Conservation (phyloP, 2,329 filamentous ascomycete genomes). For the Coniochaeta hoffmannii region DNA sequence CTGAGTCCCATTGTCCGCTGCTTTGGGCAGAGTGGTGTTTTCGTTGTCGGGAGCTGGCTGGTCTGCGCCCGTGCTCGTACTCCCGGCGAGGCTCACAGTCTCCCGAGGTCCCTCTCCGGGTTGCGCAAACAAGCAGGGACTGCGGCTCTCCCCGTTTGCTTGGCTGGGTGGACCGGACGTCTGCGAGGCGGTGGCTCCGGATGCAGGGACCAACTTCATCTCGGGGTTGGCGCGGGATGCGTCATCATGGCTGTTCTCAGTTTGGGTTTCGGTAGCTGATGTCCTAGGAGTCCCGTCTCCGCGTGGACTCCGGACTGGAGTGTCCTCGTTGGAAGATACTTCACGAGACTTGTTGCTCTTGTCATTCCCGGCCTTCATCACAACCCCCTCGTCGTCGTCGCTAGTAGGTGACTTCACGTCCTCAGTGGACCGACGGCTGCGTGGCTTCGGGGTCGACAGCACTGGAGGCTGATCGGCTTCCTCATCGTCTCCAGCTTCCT, state of each 20-base stretch:
- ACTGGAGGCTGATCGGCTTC: conserved; percentile 13
- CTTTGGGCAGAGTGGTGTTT: not conserved
- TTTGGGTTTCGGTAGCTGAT: not conserved
- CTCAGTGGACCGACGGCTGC: conserved; percentile 9
- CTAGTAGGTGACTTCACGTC: conserved; percentile 17
- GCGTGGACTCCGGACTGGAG: not conserved
- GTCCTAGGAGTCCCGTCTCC: not conserved
- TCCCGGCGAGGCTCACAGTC: not conserved
- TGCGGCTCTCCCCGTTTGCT: not conserved
- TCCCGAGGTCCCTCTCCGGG: not conserved
- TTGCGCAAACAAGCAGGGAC: not conserved
- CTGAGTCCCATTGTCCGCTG: not conserved
- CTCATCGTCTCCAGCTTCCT: conserved; percentile 10
- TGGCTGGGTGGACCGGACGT: not conserved
- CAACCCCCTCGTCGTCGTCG: conserved; percentile 35
- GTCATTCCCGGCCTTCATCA: conserved; percentile 16
- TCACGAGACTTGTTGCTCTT: conserved; percentile 7
- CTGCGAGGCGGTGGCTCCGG: not conserved
- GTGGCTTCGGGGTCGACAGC: conserved; percentile 20
- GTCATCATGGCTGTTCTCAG: not conserved
- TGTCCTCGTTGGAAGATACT: not conserved
- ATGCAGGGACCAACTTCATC: not conserved
- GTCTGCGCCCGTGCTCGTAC: not conserved
- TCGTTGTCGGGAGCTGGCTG: not conserved
- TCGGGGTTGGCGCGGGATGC: not conserved